Conservation (phyloP, 306 rosid species). For the Lathyrus sativus region DNA sequence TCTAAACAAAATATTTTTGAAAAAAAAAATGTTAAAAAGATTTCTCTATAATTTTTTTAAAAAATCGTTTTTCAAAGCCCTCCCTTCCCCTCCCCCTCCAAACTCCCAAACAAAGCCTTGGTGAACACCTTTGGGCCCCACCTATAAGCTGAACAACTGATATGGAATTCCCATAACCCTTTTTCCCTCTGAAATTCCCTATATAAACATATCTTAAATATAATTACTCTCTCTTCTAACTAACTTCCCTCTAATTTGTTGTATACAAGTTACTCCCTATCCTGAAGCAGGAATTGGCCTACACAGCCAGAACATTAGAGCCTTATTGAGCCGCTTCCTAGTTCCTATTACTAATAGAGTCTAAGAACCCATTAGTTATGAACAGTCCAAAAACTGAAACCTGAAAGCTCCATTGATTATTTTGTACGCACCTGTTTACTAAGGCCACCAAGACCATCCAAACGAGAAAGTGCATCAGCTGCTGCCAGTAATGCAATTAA, state of each 20-base stretch:
- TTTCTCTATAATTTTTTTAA: too few relatives aligned
- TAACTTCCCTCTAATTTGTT: not conserved
- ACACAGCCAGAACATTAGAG: not conserved
- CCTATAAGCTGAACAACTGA: not conserved
- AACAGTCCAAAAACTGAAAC: slow-evolving; percentile 26
- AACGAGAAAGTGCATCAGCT: slow-evolving; percentile 77
- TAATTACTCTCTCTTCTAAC: not conserved
- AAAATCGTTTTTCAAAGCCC: too few relatives aligned
- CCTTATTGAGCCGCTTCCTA: not conserved
- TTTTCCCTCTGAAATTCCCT: not conserved
- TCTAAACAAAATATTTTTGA: too few relatives aligned
- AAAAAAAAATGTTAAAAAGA: too few relatives aligned
- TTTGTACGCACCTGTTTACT: slow-evolving; percentile 68
- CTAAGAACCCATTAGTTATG: slow-evolving; percentile 7
- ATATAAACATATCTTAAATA: slow-evolving; percentile 3
- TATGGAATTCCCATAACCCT: slow-evolving; percentile 17
- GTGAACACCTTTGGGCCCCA: not conserved
- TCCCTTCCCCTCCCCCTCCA: too few relatives aligned
- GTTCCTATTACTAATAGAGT: slow-evolving; percentile 1
- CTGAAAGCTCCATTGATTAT: slow-evolving; percentile 12
- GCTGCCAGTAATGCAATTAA: slow-evolving; percentile 82
- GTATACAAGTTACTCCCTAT: slow-evolving; percentile 9
- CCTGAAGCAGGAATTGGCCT: not conserved
- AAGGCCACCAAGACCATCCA: slow-evolving; percentile 61
- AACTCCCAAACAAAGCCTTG: too few relatives aligned